Conservation (phyloP, 495 filamentous ascomycete genomes). For the Jackrogersella minutella region DNA sequence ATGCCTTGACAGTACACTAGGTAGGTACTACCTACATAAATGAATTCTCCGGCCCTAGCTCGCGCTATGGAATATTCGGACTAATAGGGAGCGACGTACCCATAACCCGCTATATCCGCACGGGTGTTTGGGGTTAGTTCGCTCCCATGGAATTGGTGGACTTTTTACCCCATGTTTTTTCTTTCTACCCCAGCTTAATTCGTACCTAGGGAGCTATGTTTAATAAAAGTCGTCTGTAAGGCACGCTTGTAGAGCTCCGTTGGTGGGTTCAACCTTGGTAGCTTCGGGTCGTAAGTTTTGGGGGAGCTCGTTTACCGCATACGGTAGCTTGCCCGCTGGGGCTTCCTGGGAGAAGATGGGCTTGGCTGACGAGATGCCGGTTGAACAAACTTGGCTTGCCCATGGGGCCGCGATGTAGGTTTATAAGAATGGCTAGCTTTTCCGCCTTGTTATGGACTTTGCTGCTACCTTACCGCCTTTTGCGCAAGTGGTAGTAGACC, state of each 20-base stretch:
- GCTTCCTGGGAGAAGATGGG: neutral
- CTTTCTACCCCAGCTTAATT: too few species aligned
- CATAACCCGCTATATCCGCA: constrained; percentile 6
- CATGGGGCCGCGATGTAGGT: neutral
- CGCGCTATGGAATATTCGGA: constrained; percentile 15
- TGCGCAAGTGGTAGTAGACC: neutral
- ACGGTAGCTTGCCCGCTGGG: neutral
- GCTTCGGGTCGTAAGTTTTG: too few species aligned
- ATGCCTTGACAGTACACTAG: too few species aligned
- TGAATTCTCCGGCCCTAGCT: constrained; percentile 21
- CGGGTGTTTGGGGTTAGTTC: constrained; percentile 20
- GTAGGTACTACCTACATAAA: too few species aligned
- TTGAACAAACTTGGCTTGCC: neutral
- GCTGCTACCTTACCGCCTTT: neutral
- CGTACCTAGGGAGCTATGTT: too few species aligned
- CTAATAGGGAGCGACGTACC: constrained; percentile 27
- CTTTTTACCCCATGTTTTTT: constrained; percentile 21
- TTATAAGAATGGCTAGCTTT: constrained; percentile 11
- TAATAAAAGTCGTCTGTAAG: constrained; percentile 23
- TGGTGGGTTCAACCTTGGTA: too few species aligned
- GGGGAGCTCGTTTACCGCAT: neutral
- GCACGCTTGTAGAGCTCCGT: neutral
- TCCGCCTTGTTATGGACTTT: neutral
- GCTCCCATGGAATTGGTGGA: constrained; percentile 27
- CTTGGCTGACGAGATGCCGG: constrained; percentile 17